These are phyloP conservation scores for Stellera chamaejasme DNA, from an alignment of 345 rosid genomes.

Conservation along the genomic window DNA sequence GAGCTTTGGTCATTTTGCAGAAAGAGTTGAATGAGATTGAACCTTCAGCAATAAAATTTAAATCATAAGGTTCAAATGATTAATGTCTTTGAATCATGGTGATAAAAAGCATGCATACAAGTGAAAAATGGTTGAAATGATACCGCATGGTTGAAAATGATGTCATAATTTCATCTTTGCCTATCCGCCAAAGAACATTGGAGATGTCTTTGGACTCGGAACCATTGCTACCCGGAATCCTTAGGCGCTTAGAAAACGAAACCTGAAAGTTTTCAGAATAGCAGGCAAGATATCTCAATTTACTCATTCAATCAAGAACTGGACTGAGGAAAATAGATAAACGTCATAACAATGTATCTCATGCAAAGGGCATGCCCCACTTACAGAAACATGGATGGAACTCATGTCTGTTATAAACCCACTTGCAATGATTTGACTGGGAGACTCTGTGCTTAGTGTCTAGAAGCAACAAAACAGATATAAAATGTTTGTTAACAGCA, in stretches of 20 bases:
- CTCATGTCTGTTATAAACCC: slow-evolving; percentile 70
- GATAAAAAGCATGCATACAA: no score
- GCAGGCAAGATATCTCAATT: slow-evolving; percentile 3
- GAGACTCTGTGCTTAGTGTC: slow-evolving; percentile 66
- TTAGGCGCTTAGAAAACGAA: slow-evolving; percentile 70
- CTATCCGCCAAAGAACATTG: slow-evolving; percentile 63
- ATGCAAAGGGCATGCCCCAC: slow-evolving; percentile 11
- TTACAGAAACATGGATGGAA: slow-evolving; percentile 69
- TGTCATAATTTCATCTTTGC: slow-evolving; percentile 76
- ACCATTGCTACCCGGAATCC: slow-evolving; percentile 57
- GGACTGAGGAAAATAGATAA: no score
- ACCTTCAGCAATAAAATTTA: slow-evolving; percentile 43
- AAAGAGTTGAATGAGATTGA: slow-evolving; percentile 83
- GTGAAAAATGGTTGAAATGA: no score
- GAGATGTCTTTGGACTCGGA: slow-evolving; percentile 42
- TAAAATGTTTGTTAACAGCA: slow-evolving; percentile 7
- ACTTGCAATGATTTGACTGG: slow-evolving; percentile 52
- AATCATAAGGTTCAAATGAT: slow-evolving; percentile 2
- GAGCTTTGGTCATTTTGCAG: slow-evolving; percentile 45
- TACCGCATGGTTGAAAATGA: slow-evolving; percentile 91
- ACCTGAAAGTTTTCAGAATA: slow-evolving; percentile 32
- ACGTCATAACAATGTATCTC: no score
- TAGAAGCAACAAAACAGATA: slow-evolving; percentile 17
- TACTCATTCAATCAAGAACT: no score
- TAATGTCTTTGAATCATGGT: slow-evolving; percentile 1